Evolutionary conservation across 225 moss, liverwort and hornwort species (phyloP), one percentile per base, ranked within the genome.

Genomic region (Straminergon stramineum): DNA sequence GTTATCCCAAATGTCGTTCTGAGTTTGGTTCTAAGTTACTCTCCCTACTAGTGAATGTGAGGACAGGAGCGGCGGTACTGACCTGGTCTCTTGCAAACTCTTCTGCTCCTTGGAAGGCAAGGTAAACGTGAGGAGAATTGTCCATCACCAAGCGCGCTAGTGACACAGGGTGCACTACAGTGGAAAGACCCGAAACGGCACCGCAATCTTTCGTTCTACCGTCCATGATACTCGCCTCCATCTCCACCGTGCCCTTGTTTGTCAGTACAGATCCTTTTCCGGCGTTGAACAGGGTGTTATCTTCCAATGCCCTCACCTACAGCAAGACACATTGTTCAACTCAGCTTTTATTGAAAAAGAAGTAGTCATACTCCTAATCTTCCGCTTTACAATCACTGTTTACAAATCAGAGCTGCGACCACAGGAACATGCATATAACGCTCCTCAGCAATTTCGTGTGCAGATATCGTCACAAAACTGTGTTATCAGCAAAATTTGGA

Each of bases 161-260:
- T 28, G 99, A 99, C 37, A 99, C 92, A 32, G 99, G 99, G 70
- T 97, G 94, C 39, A 96, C 94, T 62, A 99, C 97, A 16, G 99
- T 97, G 31, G 93, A 95, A 61, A 99, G 94, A 39, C 99, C 99
- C 11, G 99, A 99, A 45, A 99, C 99, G 9, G 99, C 99, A 19
- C 99, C 99, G 43, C 97, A 95, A 13, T 93, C 94, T 84, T 93
- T 95, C 19, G 95, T 96, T 86, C 87, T 85, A 43, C 99, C 99
- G 81, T 99, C 99, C 97, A 99, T 97, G 85, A 99, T 99, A 88
- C 95, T 95, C 58, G 99, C 95, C 93, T 99, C 99, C 99, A 99
- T 99, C 94, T 99, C 99, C 83, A 97, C 96, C n/a, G 97, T 97
- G 51, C 99, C 97, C 87, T 94, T 93, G 62, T 62, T 85, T 35